Conservation (phyloP, 345 rosid genomes). For the Euphorbia pulcherrima region DNA sequence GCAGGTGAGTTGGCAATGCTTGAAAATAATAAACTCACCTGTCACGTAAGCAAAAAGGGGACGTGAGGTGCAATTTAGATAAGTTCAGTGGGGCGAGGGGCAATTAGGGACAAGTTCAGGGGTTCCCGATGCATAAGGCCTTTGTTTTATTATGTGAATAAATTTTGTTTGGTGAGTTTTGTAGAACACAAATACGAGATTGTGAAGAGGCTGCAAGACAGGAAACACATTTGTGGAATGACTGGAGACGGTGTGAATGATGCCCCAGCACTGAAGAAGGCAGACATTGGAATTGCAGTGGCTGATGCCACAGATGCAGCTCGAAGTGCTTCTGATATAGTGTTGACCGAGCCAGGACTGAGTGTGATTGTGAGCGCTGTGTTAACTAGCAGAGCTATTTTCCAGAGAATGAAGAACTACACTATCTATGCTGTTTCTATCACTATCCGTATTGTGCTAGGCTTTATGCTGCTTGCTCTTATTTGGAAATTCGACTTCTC, state of each 20-base stretch:
- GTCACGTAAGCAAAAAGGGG: no score
- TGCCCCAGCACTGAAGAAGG: conserved; percentile 91
- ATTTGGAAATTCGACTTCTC: conserved; percentile 94
- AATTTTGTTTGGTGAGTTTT: not conserved
- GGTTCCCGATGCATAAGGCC: no score
- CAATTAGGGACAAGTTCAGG: no score
- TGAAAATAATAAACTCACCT: no score
- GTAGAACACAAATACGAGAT: conserved; percentile 93
- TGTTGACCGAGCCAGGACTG: conserved; percentile 86
- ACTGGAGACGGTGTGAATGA: conserved; percentile 98
- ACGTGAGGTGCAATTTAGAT: no score
- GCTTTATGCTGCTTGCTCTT: conserved; percentile 80
- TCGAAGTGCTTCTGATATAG: conserved; percentile 85
- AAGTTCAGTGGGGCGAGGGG: no score
- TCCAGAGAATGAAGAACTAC: conserved; percentile 97
- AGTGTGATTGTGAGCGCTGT: conserved; percentile 96
- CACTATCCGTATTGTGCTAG: conserved; percentile 81
- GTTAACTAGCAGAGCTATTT: conserved; percentile 85
- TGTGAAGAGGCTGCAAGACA: conserved; percentile 76
- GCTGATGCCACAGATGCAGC: conserved; percentile 98
- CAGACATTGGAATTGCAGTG: conserved; percentile 96
- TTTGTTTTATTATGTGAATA: no score
- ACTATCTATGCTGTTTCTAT: conserved; percentile 95
- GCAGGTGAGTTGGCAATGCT: no score
- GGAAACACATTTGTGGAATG: conserved; percentile 94